A percentile compares a stretch with the other conserved stretches of the same genome.
Evolutionary conservation across 306 rosid genomes (phyloP).

Genomic region (Acmispon strigosus): DNA sequence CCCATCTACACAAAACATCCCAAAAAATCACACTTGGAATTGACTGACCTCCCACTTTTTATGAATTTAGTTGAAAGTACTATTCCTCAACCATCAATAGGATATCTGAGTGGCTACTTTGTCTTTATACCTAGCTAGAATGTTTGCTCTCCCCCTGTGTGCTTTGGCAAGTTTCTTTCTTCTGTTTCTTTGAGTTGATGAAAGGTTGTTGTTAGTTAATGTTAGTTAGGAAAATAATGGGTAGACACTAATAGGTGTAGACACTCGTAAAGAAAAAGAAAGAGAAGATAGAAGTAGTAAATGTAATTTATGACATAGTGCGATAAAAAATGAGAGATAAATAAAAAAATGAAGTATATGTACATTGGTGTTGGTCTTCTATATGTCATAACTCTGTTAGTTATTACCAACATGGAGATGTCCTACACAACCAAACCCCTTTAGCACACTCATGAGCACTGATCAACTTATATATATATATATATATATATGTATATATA

Average conservation of each 20-base stretch:
- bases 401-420: slow-evolving; percentile 27
- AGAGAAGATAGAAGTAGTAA: no score
- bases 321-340: no score
- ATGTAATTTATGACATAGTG: no score
- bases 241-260: no score
- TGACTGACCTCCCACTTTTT: slow-evolving; percentile 15
- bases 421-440: slow-evolving; percentile 28
- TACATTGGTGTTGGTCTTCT: no score
- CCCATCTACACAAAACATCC: slow-evolving; percentile 10
- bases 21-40: slow-evolving; percentile 17
- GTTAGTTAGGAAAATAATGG: not conserved
- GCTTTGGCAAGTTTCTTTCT: not conserved
- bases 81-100: slow-evolving; percentile 15
- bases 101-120: slow-evolving; percentile 20
- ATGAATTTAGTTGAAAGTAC: slow-evolving; percentile 24
- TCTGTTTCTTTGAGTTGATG: not conserved
- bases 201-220: slow-evolving; percentile 45
- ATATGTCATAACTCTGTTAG: not conserved
- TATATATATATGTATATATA: not conserved
- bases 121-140: slow-evolving; percentile 17
- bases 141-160: slow-evolving; percentile 4
- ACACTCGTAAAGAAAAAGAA: no score
- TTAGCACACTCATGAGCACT: slow-evolving; percentile 19
- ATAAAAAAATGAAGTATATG: no score
- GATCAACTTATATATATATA: not conserved